Conservation (phyloP, 805 yeast genomes). For the Metschnikowia lachancei region DNA sequence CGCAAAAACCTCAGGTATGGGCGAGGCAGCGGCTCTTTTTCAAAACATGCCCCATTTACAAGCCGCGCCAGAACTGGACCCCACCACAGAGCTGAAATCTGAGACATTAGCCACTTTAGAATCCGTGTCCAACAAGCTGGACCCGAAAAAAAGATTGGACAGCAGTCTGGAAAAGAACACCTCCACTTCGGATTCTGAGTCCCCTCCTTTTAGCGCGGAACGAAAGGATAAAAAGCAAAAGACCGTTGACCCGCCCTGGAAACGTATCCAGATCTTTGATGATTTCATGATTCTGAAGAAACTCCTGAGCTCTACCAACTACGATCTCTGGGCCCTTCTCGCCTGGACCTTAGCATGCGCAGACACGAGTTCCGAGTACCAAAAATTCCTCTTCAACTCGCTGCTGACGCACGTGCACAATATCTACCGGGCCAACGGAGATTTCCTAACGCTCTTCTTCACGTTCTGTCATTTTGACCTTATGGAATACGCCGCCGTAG, state of each 20-base stretch:
- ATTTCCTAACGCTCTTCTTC: constrained; percentile 21
- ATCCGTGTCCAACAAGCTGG: neutral
- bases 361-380: constrained; percentile 24
- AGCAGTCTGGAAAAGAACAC: too few species aligned
- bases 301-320: constrained; percentile 24
- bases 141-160: too few species aligned
- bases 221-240: constrained; percentile 3
- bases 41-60: constrained; percentile 21
- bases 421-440: constrained; percentile 25
- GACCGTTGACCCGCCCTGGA: neutral
- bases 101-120: neutral
- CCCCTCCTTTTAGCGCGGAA: neutral
- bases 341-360: constrained; percentile 41
- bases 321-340: constrained; percentile 31
- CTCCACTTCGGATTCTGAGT: neutral
- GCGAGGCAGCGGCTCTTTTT: constrained; percentile 21
- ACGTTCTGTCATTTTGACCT: constrained; percentile 19
- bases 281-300: constrained; percentile 27
- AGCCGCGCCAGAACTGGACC: constrained; percentile 1
- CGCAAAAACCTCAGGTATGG: constrained; percentile 18
- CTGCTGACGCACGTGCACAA: constrained; percentile 22
- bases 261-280: constrained; percentile 29
- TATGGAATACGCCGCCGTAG: neutral
- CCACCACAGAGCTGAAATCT: neutral
- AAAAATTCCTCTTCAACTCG: constrained; percentile 21